These are phyloP conservation scores for Boletales sp. DNA, from an alignment of 768 basidiomycete genomes.

Conservation along the genomic window DNA sequence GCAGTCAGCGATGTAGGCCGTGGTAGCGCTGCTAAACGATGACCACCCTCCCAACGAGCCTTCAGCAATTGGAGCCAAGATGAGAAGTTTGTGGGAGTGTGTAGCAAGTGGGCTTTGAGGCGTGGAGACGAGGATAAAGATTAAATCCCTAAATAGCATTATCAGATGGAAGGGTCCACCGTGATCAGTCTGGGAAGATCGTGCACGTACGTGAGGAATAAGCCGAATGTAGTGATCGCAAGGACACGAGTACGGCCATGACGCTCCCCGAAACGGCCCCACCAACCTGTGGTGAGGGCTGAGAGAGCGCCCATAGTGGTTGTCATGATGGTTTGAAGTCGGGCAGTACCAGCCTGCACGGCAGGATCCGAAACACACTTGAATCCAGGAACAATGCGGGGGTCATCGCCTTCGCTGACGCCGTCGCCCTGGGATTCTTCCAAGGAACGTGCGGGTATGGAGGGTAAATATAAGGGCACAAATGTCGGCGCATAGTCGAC, in stretches of 20 bases:
- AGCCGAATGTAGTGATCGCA: conserved; percentile 59
- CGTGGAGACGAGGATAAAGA: conserved; percentile 75
- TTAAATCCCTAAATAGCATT: conserved; percentile 55
- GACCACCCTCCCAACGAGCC: conserved; percentile 81
- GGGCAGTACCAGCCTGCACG: conserved; percentile 67
- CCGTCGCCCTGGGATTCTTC: conserved; percentile 22
- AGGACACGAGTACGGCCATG: conserved; percentile 77
- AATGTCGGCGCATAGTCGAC: conserved; percentile 7
- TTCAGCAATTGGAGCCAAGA: conserved; percentile 76
- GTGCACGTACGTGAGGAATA: conserved; percentile 64
- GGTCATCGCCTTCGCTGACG: conserved; percentile 36
- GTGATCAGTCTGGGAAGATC: conserved; percentile 16
- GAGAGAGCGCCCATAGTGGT: conserved; percentile 76
- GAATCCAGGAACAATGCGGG: conserved; percentile 34
- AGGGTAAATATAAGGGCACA: conserved; percentile 10
- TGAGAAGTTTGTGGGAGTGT: conserved; percentile 70
- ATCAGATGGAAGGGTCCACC: neutral
- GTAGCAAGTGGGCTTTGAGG: conserved; percentile 53
- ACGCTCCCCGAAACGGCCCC: conserved; percentile 77
- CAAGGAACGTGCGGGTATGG: conserved; percentile 2
- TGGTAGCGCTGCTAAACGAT: conserved; percentile 57
- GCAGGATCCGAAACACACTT: conserved; percentile 46
- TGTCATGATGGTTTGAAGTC: conserved; percentile 73
- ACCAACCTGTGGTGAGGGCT: conserved; percentile 81
- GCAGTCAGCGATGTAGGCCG: conserved; percentile 70